These are phyloP conservation scores for Penicillium sp. DNA, from an alignment of 2,329 filamentous ascomycete species.

Conservation along the genomic window DNA sequence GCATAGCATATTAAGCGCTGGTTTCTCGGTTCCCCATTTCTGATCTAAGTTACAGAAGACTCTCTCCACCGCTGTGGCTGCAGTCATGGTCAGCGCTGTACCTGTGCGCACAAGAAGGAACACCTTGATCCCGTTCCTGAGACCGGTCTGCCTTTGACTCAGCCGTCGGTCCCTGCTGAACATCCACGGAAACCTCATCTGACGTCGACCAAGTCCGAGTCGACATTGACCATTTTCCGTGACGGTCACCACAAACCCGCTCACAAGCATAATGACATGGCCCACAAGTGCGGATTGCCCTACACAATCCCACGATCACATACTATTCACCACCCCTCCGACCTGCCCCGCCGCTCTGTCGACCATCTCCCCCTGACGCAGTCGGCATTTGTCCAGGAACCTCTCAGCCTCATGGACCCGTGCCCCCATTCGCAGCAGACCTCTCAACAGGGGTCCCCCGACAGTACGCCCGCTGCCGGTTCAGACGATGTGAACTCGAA, in stretches of 20 bases:
- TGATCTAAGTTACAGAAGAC: slow-evolving; percentile 36
- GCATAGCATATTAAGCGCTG: slow-evolving; percentile 35
- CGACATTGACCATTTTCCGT: slow-evolving; percentile 58
- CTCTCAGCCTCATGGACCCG: slow-evolving; percentile 20
- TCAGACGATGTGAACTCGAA: slow-evolving; percentile 26
- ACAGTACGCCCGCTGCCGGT: slow-evolving; percentile 32
- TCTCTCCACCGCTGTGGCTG: slow-evolving; percentile 48
- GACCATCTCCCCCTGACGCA: slow-evolving; percentile 50
- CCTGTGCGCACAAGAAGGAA: slow-evolving; percentile 61
- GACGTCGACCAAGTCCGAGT: slow-evolving; percentile 58
- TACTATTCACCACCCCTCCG: slow-evolving; percentile 48
- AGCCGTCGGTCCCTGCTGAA: slow-evolving; percentile 44
- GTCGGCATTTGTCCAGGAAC: slow-evolving; percentile 31
- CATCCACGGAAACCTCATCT: slow-evolving; percentile 54
- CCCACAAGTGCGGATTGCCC: slow-evolving; percentile 61
- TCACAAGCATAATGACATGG: slow-evolving; percentile 63
- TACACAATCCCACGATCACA: slow-evolving; percentile 60
- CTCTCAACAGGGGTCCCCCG: slow-evolving; percentile 46
- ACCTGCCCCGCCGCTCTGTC: slow-evolving; percentile 50
- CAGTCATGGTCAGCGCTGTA: slow-evolving; percentile 58
- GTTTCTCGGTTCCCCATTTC: slow-evolving; percentile 27
- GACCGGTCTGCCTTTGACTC: slow-evolving; percentile 43
- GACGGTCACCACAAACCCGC: slow-evolving; percentile 65
- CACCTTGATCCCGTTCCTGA: slow-evolving; percentile 50
- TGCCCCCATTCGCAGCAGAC: slow-evolving; percentile 16